phyloP scores from a whole-genome alignment of 208 protist genomes.

The Acanthamoeba royreba region DNA sequence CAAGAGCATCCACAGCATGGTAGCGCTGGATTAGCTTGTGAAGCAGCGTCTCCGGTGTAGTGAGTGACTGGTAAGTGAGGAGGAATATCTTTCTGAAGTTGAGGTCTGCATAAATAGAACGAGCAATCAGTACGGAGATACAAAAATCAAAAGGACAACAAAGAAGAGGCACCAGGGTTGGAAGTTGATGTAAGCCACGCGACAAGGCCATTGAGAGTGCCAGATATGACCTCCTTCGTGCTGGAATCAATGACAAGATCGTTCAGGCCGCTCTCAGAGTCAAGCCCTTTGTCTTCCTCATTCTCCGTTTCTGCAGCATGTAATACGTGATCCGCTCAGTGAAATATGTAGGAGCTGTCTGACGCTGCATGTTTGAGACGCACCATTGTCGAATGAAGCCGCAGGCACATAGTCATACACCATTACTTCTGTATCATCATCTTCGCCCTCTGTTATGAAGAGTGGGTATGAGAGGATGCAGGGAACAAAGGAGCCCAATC shows the following conservation, averaged over 20 bases:
- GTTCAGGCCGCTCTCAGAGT: neutral
- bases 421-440: neutral
- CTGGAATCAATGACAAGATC: neutral
- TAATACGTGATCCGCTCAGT: neutral
- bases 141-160: neutral
- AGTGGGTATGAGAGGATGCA: neutral
- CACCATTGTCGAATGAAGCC: neutral
- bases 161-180: neutral
- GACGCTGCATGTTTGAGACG: neutral
- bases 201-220: neutral
- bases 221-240: neutral
- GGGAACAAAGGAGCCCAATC: neutral
- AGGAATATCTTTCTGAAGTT: constrained; percentile 67
- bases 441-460: neutral
- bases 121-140: neutral
- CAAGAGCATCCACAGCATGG: neutral
- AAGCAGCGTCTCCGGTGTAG: constrained; percentile 62
- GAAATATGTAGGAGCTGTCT: neutral
- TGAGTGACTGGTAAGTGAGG: constrained; percentile 73
- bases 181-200: neutral
- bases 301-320: neutral
- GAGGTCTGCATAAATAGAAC: neutral
- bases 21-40: constrained; percentile 68
- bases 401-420: neutral
- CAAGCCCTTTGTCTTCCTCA: neutral